These are phyloP conservation scores for Asterochloris sp. DNA, from an alignment of 139 green algal genomes.

Conservation along the genomic window DNA sequence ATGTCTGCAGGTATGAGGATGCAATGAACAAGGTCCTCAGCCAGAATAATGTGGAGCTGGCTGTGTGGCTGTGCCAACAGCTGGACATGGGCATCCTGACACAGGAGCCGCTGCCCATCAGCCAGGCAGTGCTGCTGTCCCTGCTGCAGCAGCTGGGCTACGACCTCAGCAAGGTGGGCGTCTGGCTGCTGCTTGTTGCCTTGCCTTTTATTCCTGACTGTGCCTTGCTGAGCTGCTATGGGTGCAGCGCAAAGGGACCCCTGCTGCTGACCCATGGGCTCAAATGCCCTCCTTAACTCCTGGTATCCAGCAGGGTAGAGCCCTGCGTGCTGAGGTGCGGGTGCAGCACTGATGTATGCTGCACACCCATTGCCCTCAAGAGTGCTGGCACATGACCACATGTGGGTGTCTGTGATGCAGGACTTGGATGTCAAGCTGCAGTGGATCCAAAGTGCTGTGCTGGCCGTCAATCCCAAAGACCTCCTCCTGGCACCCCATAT, in stretches of 20 bases:
- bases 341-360: background rate
- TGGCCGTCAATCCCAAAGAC: slow-evolving; percentile 59
- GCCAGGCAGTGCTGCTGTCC: slow-evolving; percentile 68
- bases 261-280: background rate
- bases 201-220: background rate
- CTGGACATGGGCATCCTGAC: slow-evolving; percentile 30
- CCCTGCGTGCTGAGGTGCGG: background rate
- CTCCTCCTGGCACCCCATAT: slow-evolving; percentile 57
- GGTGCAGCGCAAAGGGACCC: background rate
- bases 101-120: slow-evolving; percentile 41
- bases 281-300: background rate
- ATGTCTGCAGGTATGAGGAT: slow-evolving; percentile 41
- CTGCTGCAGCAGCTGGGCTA: slow-evolving; percentile 75
- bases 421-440: slow-evolving; percentile 55
- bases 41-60: slow-evolving; percentile 49
- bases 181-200: background rate
- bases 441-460: slow-evolving; percentile 64
- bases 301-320: too few species aligned
- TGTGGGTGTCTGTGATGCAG: background rate
- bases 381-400: too few species aligned
- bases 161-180: slow-evolving; percentile 43
- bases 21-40: slow-evolving; percentile 54
- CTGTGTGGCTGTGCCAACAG: slow-evolving; percentile 77
- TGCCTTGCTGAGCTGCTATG: background rate
- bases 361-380: background rate